A percentile compares a stretch with the other conserved stretches of the same genome.
phyloP scores from a whole-genome alignment of 352 stramenopile genomes.

The Pythium folliculosum region DNA sequence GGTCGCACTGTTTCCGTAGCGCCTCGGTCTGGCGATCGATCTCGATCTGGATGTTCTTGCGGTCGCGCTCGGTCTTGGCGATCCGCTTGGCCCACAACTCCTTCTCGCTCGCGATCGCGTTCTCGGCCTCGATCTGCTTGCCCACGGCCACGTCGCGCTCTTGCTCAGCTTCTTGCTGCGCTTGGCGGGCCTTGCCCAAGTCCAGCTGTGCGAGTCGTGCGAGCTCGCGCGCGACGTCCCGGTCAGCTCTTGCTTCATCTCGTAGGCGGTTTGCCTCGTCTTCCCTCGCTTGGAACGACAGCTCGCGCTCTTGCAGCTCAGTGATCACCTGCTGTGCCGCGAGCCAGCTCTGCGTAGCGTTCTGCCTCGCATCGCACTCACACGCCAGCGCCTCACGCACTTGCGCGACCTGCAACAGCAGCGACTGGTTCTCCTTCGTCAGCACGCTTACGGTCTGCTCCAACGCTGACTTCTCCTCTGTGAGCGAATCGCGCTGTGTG shows the following conservation, averaged over 20 bases:
- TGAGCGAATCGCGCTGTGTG: constrained; percentile 20
- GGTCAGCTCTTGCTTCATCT: constrained; percentile 53
- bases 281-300: constrained; percentile 46
- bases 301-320: constrained; percentile 43
- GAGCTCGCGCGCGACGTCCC: constrained; percentile 42
- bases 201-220: constrained; percentile 50
- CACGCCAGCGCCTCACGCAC: constrained; percentile 33
- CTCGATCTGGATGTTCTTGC: constrained; percentile 62
- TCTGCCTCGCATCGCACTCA: constrained; percentile 40
- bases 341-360: constrained; percentile 55
- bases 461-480: constrained; percentile 25
- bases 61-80: constrained; percentile 45
- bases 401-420: constrained; percentile 34
- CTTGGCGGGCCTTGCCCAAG: constrained; percentile 41
- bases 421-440: constrained; percentile 30
- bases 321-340: constrained; percentile 41
- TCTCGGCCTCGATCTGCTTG: constrained; percentile 36
- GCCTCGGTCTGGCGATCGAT: constrained; percentile 56
- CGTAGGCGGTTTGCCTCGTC: constrained; percentile 48
- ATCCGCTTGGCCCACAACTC: constrained; percentile 47
- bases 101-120: constrained; percentile 41
- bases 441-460: constrained; percentile 12
- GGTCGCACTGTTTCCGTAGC: constrained; percentile 41
- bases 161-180: constrained; percentile 45
- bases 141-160: constrained; percentile 44